Percentiles rank a stretch among this genome's conserved stretches.
Evolutionary conservation across 2,329 filamentous ascomycete species (phyloP).

Genomic region (Byssoonygena ceratinophila): DNA sequence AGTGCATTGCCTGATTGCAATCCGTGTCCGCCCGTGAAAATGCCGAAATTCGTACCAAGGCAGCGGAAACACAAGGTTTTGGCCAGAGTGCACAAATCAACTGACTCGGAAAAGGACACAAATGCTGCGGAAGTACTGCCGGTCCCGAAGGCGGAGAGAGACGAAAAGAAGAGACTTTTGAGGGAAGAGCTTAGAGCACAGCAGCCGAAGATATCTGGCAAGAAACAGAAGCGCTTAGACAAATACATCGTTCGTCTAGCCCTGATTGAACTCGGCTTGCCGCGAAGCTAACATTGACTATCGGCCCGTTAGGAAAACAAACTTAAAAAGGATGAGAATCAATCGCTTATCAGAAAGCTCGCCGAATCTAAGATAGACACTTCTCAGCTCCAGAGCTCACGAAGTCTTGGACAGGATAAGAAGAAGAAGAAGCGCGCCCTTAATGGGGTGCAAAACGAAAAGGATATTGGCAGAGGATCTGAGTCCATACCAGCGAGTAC

Average conservation of each 20-base stretch:
- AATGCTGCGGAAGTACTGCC: constrained; percentile 36
- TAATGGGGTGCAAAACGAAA: constrained; percentile 16
- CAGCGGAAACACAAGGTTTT: constrained; percentile 48
- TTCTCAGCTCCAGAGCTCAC: constrained; percentile 65
- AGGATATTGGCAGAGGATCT: background rate
- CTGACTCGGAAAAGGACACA: constrained; percentile 35
- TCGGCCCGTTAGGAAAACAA: constrained; percentile 58
- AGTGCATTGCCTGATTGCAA: too few species aligned
- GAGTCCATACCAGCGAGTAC: background rate
- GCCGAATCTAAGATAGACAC: constrained; percentile 72
- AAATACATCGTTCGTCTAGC: constrained; percentile 51
- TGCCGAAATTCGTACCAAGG: constrained; percentile 44
- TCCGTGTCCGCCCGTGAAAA: constrained; percentile 19
- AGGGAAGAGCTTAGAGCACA: constrained; percentile 45
- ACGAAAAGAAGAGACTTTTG: constrained; percentile 43
- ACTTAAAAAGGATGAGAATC: constrained; percentile 84
- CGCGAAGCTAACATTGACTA: constrained; percentile 7
- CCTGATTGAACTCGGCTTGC: background rate
- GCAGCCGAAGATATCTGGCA: constrained; percentile 48
- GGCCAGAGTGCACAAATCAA: constrained; percentile 22
- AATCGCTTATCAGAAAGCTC: constrained; percentile 71
- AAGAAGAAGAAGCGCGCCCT: constrained; percentile 42
- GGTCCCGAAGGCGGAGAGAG: constrained; percentile 43
- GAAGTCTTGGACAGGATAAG: constrained; percentile 63
- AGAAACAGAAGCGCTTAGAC: constrained; percentile 58